Evolutionary conservation across 139 green algal species (phyloP).

Genomic region (Ulvella scutata): DNA sequence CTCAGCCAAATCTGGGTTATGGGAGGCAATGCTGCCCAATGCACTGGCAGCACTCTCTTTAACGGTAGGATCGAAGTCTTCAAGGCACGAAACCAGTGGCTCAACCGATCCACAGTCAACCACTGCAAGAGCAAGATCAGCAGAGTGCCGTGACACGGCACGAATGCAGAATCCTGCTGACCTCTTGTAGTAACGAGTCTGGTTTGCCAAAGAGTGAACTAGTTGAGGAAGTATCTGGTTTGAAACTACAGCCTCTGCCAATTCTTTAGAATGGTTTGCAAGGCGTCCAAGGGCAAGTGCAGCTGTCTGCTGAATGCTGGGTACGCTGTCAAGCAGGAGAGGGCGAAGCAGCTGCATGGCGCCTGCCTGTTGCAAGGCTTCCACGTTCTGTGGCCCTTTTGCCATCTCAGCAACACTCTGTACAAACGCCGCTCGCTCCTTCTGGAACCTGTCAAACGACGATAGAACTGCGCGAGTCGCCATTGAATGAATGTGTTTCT

Average conservation of each 20-base stretch:
- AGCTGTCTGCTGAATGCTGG: constrained; percentile 79
- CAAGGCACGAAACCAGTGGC: constrained; percentile 62
- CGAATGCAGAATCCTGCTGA: constrained; percentile 66
- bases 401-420: constrained; percentile 67
- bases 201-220: constrained; percentile 59
- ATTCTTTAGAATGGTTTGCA: constrained; percentile 67
- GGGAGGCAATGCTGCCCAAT: constrained; percentile 69
- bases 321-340: constrained; percentile 71
- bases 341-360: constrained; percentile 63
- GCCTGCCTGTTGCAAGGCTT: constrained; percentile 61
- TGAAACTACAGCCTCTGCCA: constrained; percentile 69
- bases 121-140: constrained; percentile 63
- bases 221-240: constrained; percentile 77
- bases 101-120: constrained; percentile 61
- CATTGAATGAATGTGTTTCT: too few species aligned
- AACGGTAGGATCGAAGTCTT: constrained; percentile 78
- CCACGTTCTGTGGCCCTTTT: constrained; percentile 73
- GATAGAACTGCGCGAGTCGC: constrained; percentile 51
- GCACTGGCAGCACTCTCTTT: constrained; percentile 71
- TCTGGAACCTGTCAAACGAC: constrained; percentile 74
- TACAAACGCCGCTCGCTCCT: constrained; percentile 65
- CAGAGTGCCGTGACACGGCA: constrained; percentile 67
- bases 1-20: constrained; percentile 67
- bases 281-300: constrained; percentile 62
- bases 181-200: constrained; percentile 78